A percentile compares a stretch with the other conserved stretches of the same genome.
Conservation (phyloP, 306 rosid genomes). For the Begonia fuchsioides region DNA sequence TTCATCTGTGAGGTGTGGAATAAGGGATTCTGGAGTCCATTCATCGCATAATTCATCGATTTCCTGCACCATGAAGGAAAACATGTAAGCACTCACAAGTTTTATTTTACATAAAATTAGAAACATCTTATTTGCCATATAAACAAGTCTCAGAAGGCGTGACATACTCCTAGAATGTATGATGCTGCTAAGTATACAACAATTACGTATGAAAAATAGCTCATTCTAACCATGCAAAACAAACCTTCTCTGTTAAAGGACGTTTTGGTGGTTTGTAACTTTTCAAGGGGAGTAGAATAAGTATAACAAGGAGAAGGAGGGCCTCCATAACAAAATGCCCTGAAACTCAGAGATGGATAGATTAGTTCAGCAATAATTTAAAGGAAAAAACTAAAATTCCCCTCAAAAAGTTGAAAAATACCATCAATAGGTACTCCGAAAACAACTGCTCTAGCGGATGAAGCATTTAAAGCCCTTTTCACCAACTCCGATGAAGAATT, state of each 20-base stretch:
- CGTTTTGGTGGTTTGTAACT: conserved; percentile 97
- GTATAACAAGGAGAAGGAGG: conserved; percentile 65
- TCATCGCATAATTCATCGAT: conserved; percentile 84
- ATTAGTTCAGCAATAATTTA: no score
- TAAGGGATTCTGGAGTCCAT: conserved; percentile 93
- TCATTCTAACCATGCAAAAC: no score
- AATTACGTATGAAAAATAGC: no score
- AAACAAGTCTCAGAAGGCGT: no score
- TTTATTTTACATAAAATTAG: no score
- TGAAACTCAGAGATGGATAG: conserved; percentile 18
- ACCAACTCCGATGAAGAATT: conserved; percentile 56
- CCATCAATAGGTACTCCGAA: conserved; percentile 82
- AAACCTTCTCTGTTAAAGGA: conserved; percentile 74
- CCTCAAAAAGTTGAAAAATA: conserved; percentile 15
- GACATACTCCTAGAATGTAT: no score
- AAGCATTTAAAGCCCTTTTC: conserved; percentile 34
- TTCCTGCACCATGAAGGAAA: conserved; percentile 36
- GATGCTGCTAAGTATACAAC: no score
- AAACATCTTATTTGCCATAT: no score
- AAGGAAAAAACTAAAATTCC: neutral
- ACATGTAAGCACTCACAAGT: conserved; percentile 1
- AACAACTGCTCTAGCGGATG: conserved; percentile 83
- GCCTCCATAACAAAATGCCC: conserved; percentile 84
- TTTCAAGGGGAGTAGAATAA: conserved; percentile 79
- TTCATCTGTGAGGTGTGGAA: conserved; percentile 64